Percentiles rank a stretch among this genome's conserved stretches.
Evolutionary conservation across 2,329 filamentous ascomycete species (phyloP).

Genomic region (Penicillium sumatraense): DNA sequence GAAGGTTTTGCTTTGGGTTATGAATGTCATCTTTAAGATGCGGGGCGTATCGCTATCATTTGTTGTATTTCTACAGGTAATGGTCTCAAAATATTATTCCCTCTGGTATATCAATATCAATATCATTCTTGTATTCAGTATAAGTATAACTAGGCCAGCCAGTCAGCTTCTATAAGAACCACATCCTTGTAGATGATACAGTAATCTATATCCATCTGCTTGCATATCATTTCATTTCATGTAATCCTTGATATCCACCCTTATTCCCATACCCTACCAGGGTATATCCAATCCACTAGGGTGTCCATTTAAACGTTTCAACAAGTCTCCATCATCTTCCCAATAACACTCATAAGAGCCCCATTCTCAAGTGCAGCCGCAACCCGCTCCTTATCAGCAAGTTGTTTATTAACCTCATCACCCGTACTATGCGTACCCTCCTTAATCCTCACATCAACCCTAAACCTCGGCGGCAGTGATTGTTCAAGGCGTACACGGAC

Average conservation of each 20-base stretch:
- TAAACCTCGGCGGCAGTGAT: constrained; percentile 85
- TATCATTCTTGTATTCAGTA: too few species aligned
- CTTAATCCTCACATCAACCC: constrained; percentile 91
- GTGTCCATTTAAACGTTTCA: too few species aligned
- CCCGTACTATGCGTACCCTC: constrained; percentile 94
- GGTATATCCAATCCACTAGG: too few species aligned
- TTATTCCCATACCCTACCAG: constrained; percentile 41
- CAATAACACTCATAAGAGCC: constrained; percentile 81
- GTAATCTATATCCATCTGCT: background rate
- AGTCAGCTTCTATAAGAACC: background rate
- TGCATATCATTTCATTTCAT: background rate
- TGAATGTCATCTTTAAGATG: constrained; percentile 14
- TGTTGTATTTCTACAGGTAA: constrained; percentile 27
- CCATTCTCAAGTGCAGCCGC: constrained; percentile 94
- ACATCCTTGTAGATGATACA: too few species aligned
- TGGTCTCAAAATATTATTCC: constrained; percentile 15
- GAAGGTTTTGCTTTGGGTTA: constrained; percentile 8
- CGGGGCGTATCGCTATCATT: constrained; percentile 4
- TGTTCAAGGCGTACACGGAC: constrained; percentile 91
- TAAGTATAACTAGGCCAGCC: too few species aligned
- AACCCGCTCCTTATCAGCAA: constrained; percentile 94
- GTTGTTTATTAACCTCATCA: constrained; percentile 94
- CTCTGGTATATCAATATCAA: too few species aligned
- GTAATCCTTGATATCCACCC: too few species aligned
- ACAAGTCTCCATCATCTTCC: constrained; percentile 92